A percentile compares a stretch with the other conserved stretches of the same genome.
These are phyloP conservation scores for Kalanchoe fedtschenkoi DNA, from an alignment of 164 flowering plant genomes.

Conservation along the genomic window DNA sequence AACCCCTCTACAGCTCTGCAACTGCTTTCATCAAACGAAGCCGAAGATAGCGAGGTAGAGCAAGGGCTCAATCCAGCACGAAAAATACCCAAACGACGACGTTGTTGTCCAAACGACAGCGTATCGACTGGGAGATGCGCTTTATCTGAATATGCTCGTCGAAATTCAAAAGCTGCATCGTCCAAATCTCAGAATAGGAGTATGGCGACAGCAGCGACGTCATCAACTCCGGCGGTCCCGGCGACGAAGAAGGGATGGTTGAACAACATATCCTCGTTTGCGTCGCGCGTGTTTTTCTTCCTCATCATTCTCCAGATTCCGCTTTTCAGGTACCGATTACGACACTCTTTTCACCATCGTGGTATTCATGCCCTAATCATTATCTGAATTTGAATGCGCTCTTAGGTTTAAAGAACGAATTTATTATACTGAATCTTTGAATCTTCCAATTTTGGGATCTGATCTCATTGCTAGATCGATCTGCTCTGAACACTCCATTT, in stretches of 20 bases:
- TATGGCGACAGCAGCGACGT: not conserved
- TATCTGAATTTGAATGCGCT: too few species aligned
- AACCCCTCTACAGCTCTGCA: not conserved
- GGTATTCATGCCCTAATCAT: too few species aligned
- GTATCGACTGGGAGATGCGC: not conserved
- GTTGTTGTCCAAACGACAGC: not conserved
- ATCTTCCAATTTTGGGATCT: too few species aligned
- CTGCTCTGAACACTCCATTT: too few species aligned
- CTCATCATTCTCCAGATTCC: slow-evolving; percentile 5
- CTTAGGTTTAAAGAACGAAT: too few species aligned
- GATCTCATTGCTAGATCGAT: too few species aligned
- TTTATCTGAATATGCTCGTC: not conserved
- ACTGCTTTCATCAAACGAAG: too few species aligned
- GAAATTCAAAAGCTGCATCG: too few species aligned
- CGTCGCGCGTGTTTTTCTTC: slow-evolving; percentile 3
- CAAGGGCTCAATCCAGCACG: too few species aligned
- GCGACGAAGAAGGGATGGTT: slow-evolving; percentile 6
- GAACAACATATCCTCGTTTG: not conserved
- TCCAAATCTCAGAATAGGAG: not conserved
- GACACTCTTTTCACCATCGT: not conserved
- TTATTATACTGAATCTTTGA: too few species aligned
- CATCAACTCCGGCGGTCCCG: not conserved
- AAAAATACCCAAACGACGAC: not conserved
- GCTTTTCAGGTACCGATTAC: slow-evolving; percentile 2
- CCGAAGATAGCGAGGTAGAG: too few species aligned